Evolutionary conservation across 805 yeast species (phyloP).

Genomic region (Ogataea saltuana): DNA sequence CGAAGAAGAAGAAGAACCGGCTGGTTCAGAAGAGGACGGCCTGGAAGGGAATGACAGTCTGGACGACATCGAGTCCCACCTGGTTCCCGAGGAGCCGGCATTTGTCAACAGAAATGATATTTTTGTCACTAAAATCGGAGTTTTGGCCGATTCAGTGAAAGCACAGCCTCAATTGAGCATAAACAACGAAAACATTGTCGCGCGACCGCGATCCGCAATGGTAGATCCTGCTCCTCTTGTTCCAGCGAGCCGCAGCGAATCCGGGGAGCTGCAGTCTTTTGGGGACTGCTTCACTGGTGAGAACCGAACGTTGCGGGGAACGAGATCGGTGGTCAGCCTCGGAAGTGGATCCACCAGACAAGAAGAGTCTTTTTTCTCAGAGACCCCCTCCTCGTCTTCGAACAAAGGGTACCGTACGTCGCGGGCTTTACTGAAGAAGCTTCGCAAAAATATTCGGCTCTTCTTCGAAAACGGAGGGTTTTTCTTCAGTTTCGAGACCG

Average conservation of each 20-base stretch:
- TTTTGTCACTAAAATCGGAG: conserved; percentile 22
- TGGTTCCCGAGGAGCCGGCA: conserved; percentile 1
- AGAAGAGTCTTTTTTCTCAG: conserved; percentile 1
- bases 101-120: conserved; percentile 4
- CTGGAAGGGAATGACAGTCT: conserved; percentile 1
- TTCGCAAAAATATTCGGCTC: conserved; percentile 14
- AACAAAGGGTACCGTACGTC: conserved; percentile 8
- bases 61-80: conserved; percentile 9
- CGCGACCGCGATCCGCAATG: background rate
- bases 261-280: too few species aligned
- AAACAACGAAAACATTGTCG: conserved; percentile 15
- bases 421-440: conserved; percentile 13
- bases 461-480: conserved; percentile 27
- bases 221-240: background rate
- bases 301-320: background rate
- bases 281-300: background rate
- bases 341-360: conserved; percentile 2
- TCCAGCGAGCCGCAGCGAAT: too few species aligned
- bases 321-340: conserved; percentile 4
- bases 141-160: conserved; percentile 25
- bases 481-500: conserved; percentile 21
- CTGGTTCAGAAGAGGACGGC: conserved; percentile 1
- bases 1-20: conserved; percentile 6
- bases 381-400: background rate
- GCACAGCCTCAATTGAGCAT: conserved; percentile 22